Conservation (phyloP, 1,284 basidiomycete species). For the Naganishia sp. region DNA sequence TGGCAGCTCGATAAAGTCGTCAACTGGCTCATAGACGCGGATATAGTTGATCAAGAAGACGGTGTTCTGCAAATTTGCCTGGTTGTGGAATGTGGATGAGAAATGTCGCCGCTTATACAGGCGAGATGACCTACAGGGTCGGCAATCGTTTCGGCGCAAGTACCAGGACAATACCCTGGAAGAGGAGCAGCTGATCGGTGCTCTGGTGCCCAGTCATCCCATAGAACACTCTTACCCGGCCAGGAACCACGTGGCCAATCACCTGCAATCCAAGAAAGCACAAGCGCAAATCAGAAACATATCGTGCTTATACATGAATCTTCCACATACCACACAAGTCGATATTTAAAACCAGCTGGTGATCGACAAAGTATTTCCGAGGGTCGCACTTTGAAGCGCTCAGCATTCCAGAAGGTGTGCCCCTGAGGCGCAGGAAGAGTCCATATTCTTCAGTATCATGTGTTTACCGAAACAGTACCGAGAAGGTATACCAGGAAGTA, state of each 20-base stretch:
- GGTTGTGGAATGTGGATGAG: neutral
- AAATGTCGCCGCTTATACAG: neutral
- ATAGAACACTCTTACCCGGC: constrained; percentile 38
- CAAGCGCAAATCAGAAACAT: constrained; percentile 36
- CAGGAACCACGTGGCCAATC: constrained; percentile 68
- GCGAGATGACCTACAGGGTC: constrained; percentile 54
- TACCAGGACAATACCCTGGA: constrained; percentile 65
- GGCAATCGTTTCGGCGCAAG: constrained; percentile 66
- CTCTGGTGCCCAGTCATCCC: neutral
- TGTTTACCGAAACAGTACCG: neutral
- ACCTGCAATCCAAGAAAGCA: constrained; percentile 50
- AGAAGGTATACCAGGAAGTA: neutral
- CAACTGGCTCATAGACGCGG: constrained; percentile 43
- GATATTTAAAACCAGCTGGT: constrained; percentile 69
- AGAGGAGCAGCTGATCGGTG: neutral
- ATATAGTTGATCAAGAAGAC: constrained; percentile 52
- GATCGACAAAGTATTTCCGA: constrained; percentile 66
- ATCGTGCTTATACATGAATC: neutral
- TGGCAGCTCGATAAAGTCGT: no score
- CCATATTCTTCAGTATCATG: neutral
- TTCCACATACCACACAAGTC: constrained; percentile 50
- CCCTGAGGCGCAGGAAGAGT: constrained; percentile 50
- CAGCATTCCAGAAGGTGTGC: constrained; percentile 67
- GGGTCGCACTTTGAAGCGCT: constrained; percentile 66
- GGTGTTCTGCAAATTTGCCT: constrained; percentile 48